phyloP scores from a whole-genome alignment of 306 rosid species.

The Begonia peltatifolia region DNA sequence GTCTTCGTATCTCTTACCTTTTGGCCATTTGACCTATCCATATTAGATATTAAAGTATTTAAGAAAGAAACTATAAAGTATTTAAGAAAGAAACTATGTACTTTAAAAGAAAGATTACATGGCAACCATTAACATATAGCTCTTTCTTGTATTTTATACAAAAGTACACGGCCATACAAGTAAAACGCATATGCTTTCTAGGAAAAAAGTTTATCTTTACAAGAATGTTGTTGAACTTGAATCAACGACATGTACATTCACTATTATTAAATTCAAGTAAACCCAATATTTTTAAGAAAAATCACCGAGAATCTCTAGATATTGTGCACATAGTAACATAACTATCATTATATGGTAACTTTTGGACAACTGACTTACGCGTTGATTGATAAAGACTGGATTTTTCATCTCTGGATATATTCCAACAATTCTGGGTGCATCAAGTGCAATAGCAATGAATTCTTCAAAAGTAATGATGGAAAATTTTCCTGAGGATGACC shows the following conservation, averaged over 20 bases:
- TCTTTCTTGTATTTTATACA: no score
- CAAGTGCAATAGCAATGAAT: conserved; percentile 67
- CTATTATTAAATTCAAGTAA: no score
- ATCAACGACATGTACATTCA: no score
- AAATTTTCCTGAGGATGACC: conserved; percentile 48
- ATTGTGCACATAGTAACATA: no score
- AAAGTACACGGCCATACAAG: no score
- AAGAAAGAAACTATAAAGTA: conserved; percentile 8
- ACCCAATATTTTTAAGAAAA: no score
- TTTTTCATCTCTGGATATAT: conserved; percentile 89
- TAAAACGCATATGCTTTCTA: no score
- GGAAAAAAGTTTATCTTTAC: no score
- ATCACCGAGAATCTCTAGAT: no score
- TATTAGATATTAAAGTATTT: conserved; percentile 18
- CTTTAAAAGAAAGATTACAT: no score
- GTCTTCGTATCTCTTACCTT: conserved; percentile 70
- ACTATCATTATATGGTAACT: background rate
- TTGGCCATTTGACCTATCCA: conserved; percentile 67
- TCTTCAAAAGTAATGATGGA: conserved; percentile 79
- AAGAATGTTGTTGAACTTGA: no score
- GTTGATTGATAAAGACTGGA: conserved; percentile 72
- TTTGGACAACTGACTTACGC: conserved; percentile 36
- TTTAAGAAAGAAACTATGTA: conserved; percentile 6
- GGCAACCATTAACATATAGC: no score
- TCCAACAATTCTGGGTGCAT: conserved; percentile 85